phyloP scores from a whole-genome alignment of 1,139 yeast species.

The Pichia cactophila region DNA sequence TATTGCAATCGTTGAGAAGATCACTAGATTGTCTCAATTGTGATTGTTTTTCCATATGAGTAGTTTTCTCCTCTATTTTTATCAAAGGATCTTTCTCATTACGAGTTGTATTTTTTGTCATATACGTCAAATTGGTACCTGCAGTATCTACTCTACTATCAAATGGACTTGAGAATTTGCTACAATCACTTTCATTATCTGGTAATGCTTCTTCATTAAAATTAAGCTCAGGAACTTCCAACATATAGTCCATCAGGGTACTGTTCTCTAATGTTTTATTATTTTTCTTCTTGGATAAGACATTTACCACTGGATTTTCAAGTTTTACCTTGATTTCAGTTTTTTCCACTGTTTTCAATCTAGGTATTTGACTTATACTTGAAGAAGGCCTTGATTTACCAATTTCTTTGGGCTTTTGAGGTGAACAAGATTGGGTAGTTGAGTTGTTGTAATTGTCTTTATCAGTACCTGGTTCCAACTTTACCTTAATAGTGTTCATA shows the following conservation, averaged over 20 bases:
- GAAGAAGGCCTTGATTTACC: background rate
- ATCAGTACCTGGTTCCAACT: constrained; percentile 8
- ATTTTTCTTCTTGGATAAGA: background rate
- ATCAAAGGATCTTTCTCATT: background rate
- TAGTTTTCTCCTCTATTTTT: background rate
- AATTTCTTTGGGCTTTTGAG: background rate
- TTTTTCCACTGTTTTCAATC: background rate
- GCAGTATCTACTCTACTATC: constrained; percentile 11
- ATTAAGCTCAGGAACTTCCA: constrained; percentile 9
- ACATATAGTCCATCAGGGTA: constrained; percentile 5
- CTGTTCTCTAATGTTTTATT: background rate
- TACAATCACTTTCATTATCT: constrained; percentile 5
- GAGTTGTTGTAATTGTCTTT: background rate
- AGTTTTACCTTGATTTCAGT: constrained; percentile 1
- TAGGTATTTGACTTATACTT: background rate
- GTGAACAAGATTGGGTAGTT: background rate
- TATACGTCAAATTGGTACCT: constrained; percentile 10
- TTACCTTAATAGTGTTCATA: constrained; percentile 10
- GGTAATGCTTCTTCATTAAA: background rate
- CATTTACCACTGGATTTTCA: background rate
- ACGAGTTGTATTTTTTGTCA: constrained; percentile 1
- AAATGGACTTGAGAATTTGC: constrained; percentile 11
- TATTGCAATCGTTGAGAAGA: background rate
- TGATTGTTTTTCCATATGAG: background rate
- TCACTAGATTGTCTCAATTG: constrained; percentile 7